phyloP scores from a whole-genome alignment of 805 yeast genomes.

The Pichia insulana region DNA sequence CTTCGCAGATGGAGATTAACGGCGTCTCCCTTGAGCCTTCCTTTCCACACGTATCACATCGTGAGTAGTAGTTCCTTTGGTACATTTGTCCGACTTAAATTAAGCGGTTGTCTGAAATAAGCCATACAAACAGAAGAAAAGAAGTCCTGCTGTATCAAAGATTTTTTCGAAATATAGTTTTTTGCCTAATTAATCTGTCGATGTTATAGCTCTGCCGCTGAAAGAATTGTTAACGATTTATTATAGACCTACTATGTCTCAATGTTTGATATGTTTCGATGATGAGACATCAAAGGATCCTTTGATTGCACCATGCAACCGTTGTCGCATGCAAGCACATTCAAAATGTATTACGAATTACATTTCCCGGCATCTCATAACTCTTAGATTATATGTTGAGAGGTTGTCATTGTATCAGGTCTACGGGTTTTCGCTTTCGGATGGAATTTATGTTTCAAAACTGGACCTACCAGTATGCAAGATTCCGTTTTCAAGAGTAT shows the following conservation, averaged over 20 bases:
- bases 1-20: too few species aligned
- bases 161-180: too few species aligned
- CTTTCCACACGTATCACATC: too few species aligned
- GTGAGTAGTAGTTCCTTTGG: too few species aligned
- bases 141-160: too few species aligned
- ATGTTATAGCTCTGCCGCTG: too few species aligned
- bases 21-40: too few species aligned
- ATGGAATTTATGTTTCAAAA: not conserved
- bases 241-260: not conserved
- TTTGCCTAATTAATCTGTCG: too few species aligned
- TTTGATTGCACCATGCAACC: slow-evolving; percentile 3
- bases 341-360: slow-evolving; percentile 3
- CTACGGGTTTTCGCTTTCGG: not conserved
- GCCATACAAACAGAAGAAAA: too few species aligned
- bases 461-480: not conserved
- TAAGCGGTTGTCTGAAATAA: too few species aligned
- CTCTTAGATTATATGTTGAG: not conserved
- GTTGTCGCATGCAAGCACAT: slow-evolving; percentile 3
- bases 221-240: too few species aligned
- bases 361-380: slow-evolving; percentile 3
- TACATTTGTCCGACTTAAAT: too few species aligned
- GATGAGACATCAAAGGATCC: slow-evolving; percentile 1
- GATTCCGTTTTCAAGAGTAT: not conserved
- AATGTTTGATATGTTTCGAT: slow-evolving; percentile 6
- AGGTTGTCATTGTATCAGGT: not conserved